These are phyloP conservation scores for Apiospora kogelbergensis DNA, from an alignment of 2,329 filamentous ascomycete genomes.

Conservation along the genomic window DNA sequence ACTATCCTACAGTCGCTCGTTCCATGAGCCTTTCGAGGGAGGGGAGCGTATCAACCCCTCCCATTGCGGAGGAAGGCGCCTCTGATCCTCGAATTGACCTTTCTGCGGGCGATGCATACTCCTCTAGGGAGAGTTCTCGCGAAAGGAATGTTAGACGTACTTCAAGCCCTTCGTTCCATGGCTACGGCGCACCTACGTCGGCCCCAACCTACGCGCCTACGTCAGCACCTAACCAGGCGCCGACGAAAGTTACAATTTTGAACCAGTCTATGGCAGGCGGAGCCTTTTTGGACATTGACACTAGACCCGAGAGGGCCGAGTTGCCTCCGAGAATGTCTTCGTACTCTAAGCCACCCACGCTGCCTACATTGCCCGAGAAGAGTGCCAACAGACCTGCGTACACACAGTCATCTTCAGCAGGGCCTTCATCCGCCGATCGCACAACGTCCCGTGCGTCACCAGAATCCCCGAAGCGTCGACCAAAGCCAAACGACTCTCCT, in stretches of 20 bases:
- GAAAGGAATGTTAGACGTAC: neutral
- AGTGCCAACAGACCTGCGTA: conserved; percentile 26
- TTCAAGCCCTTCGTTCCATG: neutral
- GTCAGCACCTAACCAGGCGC: conserved; percentile 12
- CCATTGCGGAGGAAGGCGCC: conserved; percentile 40
- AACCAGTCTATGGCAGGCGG: conserved; percentile 10
- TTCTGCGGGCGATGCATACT: neutral
- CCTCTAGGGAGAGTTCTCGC: conserved; percentile 19
- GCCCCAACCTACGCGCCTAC: neutral
- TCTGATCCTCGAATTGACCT: conserved; percentile 16
- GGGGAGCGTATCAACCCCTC: conserved; percentile 40
- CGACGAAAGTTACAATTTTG: conserved; percentile 23
- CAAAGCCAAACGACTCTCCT: conserved; percentile 50
- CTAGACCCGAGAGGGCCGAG: conserved; percentile 21
- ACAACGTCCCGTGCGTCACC: conserved; percentile 21
- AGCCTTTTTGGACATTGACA: neutral
- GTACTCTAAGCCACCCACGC: conserved; percentile 23
- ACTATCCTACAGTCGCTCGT: conserved; percentile 36
- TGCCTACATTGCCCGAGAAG: conserved; percentile 32
- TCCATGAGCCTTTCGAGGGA: conserved; percentile 40
- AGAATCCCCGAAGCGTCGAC: conserved; percentile 32
- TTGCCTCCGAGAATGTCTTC: conserved; percentile 21
- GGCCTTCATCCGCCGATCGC: conserved; percentile 9
- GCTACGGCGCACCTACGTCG: neutral
- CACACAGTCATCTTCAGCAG: conserved; percentile 19